Evolutionary conservation across 257 asterid genomes (phyloP).

Genomic region (Petunia secreta): DNA sequence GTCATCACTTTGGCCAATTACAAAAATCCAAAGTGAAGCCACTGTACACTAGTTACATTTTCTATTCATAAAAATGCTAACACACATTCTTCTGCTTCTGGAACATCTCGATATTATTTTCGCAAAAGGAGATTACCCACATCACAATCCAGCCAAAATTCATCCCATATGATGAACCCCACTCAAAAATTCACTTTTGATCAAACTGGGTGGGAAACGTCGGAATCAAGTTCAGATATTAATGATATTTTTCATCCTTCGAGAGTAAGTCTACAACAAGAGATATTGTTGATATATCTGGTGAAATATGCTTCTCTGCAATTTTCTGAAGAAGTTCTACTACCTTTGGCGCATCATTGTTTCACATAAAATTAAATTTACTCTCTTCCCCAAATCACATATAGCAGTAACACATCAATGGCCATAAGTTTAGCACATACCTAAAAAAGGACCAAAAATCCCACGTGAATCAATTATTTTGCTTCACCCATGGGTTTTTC

Average conservation of each 20-base stretch:
- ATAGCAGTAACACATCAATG: too few relatives aligned
- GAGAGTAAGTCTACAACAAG: slow-evolving; percentile 67
- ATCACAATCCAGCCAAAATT: background rate
- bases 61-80: too few relatives aligned
- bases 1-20: too few relatives aligned
- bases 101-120: background rate
- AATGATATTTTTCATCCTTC: slow-evolving; percentile 50
- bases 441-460: too few relatives aligned
- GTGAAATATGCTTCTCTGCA: slow-evolving; percentile 54
- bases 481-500: too few relatives aligned
- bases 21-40: too few relatives aligned
- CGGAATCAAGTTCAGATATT: slow-evolving; percentile 60
- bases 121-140: background rate
- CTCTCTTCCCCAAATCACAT: too few relatives aligned
- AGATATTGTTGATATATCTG: slow-evolving; percentile 51
- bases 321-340: slow-evolving; percentile 64
- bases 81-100: background rate
- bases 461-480: too few relatives aligned
- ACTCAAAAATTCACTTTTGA: slow-evolving; percentile 1
- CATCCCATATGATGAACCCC: background rate
- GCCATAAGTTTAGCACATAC: too few relatives aligned
- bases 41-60: too few relatives aligned
- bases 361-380: slow-evolving; percentile 37
- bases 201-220: slow-evolving; percentile 44
- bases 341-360: slow-evolving; percentile 48